phyloP scores from a whole-genome alignment of 495 filamentous ascomycete species.

The Aspergillus coremiiformis region DNA sequence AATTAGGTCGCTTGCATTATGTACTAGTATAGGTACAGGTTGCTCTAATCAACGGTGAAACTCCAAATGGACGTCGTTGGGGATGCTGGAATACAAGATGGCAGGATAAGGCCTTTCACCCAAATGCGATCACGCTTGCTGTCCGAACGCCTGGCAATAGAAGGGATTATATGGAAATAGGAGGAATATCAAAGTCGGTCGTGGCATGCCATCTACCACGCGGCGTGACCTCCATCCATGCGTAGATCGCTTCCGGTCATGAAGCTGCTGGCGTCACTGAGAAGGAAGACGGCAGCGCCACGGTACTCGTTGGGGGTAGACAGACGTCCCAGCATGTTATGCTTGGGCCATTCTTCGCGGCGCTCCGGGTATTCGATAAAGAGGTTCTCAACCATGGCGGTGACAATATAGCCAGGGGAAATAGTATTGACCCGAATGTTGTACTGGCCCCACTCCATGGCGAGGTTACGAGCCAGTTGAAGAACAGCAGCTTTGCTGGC shows the following conservation, averaged over 20 bases:
- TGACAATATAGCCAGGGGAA: conserved; percentile 91
- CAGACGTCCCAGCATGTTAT: conserved; percentile 83
- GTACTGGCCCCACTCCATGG: conserved; percentile 75
- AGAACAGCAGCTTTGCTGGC: conserved; percentile 82
- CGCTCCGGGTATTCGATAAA: conserved; percentile 72
- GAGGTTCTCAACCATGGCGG: conserved; percentile 77
- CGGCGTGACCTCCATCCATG: conserved; percentile 75
- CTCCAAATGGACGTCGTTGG: neutral
- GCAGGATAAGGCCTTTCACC: neutral
- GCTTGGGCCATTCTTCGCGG: conserved; percentile 66
- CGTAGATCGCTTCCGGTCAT: conserved; percentile 78
- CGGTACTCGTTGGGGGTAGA: conserved; percentile 75
- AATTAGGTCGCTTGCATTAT: neutral
- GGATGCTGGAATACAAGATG: no score
- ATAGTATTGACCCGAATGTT: conserved; percentile 93
- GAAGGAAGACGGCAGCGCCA: conserved; percentile 72
- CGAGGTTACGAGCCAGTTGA: conserved; percentile 80
- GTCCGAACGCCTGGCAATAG: conserved; percentile 8
- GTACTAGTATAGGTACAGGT: neutral
- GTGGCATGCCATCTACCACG: conserved; percentile 50
- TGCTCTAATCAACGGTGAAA: neutral
- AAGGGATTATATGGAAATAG: neutral
- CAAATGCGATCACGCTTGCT: conserved; percentile 5
- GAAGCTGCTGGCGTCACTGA: conserved; percentile 80
- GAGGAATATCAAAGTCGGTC: neutral